These are phyloP conservation scores for Eucommia ulmoides DNA, from an alignment of 257 asterid genomes.

Conservation along the genomic window DNA sequence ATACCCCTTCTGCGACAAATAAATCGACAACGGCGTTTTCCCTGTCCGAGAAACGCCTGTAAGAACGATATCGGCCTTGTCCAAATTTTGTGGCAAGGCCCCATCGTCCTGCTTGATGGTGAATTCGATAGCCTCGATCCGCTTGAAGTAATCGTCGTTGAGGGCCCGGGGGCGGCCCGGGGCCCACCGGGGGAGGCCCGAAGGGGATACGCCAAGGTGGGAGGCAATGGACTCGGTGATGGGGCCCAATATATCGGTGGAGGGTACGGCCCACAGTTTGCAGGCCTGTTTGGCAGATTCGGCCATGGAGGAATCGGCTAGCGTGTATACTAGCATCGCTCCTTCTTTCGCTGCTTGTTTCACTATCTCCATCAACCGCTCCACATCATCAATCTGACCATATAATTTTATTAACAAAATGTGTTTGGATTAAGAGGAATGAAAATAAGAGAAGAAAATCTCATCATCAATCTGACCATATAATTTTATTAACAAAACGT, in stretches of 20 bases:
- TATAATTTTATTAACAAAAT: no score
- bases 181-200: conserved; percentile 94
- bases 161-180: conserved; percentile 50
- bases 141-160: conserved; percentile 60
- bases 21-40: conserved; percentile 84
- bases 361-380: conserved; percentile 58
- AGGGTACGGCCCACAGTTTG: conserved; percentile 67
- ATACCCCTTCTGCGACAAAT: conserved; percentile 88
- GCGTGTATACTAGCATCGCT: conserved; percentile 71
- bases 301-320: conserved; percentile 83
- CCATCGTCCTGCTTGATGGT: conserved; percentile 98
- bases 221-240: conserved; percentile 70
- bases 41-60: conserved; percentile 91
- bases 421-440: no score
- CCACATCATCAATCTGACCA: conserved; percentile 60
- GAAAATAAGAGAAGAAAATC: no score
- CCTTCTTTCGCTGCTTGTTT: conserved; percentile 88
- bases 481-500: no score
- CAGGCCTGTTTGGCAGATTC: conserved; percentile 84
- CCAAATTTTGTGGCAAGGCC: conserved; percentile 66
- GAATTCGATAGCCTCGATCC: conserved; percentile 91
- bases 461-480: no score
- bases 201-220: conserved; percentile 82
- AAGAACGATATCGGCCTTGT: conserved; percentile 65
- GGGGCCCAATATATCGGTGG: conserved; percentile 71